Base-by-base conservation (phyloP, 2,329 filamentous ascomycete species). In the Elsinoe ampelina region DNA sequence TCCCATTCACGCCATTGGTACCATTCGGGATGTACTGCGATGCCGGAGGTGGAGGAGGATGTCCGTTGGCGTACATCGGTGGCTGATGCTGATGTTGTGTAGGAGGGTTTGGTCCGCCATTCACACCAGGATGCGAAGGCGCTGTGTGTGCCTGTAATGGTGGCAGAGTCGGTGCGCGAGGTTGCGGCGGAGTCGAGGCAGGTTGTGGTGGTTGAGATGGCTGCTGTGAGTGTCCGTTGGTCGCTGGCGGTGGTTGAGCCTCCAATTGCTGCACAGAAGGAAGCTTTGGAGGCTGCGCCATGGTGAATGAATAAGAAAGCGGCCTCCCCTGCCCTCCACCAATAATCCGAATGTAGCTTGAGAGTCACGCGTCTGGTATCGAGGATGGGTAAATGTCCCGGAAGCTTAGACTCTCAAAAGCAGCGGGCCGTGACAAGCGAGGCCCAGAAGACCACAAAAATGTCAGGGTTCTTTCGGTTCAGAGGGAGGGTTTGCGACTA, bases 231-330 rank as follows among this genome's bases (percentile, higher is more conserved):
- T 52, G 48, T 17, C 17, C 15, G 26, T 38, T 15, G 26, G 5
- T 26, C 34, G 19, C 19, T 39, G 54, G 54, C 11, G 52, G 52
- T 17, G 22, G 10, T 38, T 48, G 41, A 36, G 59, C 57, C 54
- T 62, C 60, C 54, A 63, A 61, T 50, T 64, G 63, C 57, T 64
- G 62, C 51, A 67, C 65, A 15, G 63, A 62, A 54, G 63, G 64
- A 26, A 63, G 57, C 42, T 45, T 38, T 13, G 54, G 54, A 26
- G 54, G 54, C 41, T 56, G 54, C 54, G 54, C 39, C 54, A 56
- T 56, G 41, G n/a, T 26, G 48, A 5, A 11, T 34, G 15, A 35
- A 52, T 39, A 36, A 36, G 15, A 39, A 52, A 39, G 48, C 48
- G 26, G n/a, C 48, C 48, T 52, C 48, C 48, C 48, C 48, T 52